phyloP scores from a whole-genome alignment of 2,329 filamentous ascomycete species.

The Delphinella strobiligena region DNA sequence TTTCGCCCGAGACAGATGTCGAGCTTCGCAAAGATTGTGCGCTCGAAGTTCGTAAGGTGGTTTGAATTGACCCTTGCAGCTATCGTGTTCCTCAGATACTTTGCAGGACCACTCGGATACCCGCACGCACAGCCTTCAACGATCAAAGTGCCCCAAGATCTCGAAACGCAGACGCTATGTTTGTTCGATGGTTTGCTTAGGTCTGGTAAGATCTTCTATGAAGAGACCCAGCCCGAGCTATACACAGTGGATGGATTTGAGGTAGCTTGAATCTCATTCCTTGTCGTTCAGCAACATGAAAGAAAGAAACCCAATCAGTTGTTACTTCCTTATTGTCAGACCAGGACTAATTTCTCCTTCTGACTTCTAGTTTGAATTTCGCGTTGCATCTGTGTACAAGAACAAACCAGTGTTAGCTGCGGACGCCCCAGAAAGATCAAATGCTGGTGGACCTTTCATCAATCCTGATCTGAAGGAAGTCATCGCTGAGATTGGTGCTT shows the following conservation, averaged over 20 bases:
- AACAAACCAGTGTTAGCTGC: conserved; percentile 7
- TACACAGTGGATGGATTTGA: conserved; percentile 7
- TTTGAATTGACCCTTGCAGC: too few relatives aligned
- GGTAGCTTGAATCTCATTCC: background rate
- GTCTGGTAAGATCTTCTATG: conserved; percentile 8
- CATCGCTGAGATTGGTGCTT: conserved; percentile 15
- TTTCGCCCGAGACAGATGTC: too few relatives aligned
- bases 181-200: conserved; percentile 7
- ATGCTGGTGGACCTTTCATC: conserved; percentile 8
- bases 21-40: too few relatives aligned
- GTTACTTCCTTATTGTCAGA: background rate
- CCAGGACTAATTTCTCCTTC: too few relatives aligned
- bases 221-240: conserved; percentile 1
- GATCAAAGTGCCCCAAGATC: conserved; percentile 6
- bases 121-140: too few relatives aligned
- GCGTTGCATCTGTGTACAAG: conserved; percentile 6
- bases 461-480: conserved; percentile 13
- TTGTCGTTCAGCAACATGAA: background rate
- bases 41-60: too few relatives aligned
- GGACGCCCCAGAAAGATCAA: conserved; percentile 4
- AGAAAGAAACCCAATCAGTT: background rate
- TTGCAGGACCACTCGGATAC: too few relatives aligned
- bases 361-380: conserved; percentile 7
- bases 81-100: too few relatives aligned
- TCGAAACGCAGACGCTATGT: conserved; percentile 3